Conservation (phyloP, 805 yeast species). For the Starmerella apis region DNA sequence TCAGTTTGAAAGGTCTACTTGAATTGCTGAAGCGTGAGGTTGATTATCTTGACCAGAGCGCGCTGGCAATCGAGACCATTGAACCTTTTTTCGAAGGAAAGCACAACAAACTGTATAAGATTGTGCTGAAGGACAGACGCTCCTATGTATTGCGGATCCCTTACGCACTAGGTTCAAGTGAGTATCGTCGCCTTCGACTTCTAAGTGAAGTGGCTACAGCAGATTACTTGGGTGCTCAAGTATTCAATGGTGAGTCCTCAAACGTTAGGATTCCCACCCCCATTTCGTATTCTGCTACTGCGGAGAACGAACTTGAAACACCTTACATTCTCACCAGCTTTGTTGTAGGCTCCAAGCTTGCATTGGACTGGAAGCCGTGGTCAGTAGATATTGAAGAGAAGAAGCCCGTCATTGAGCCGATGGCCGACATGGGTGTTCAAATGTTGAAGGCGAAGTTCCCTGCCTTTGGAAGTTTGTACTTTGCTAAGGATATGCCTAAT, state of each 20-base stretch:
- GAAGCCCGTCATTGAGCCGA: conserved; percentile 52
- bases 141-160: conserved; percentile 74
- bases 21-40: conserved; percentile 30
- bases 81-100: conserved; percentile 87
- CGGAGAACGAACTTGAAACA: conserved; percentile 51
- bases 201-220: conserved; percentile 88
- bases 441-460: conserved; percentile 52
- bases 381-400: conserved; percentile 43
- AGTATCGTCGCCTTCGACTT: conserved; percentile 46
- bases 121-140: conserved; percentile 52
- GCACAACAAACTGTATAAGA: conserved; percentile 77
- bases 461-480: conserved; percentile 73
- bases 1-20: conserved; percentile 67
- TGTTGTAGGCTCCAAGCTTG: conserved; percentile 67
- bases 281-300: conserved; percentile 52
- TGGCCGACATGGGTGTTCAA: conserved; percentile 54
- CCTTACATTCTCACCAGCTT: conserved; percentile 78
- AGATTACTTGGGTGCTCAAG: conserved; percentile 49
- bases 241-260: conserved; percentile 42
- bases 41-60: conserved; percentile 22
- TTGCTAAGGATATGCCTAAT: conserved; percentile 44
- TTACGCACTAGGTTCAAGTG: conserved; percentile 60
- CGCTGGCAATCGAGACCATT: conserved; percentile 52
- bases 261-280: conserved; percentile 27
- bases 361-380: conserved; percentile 88